Base-by-base conservation (phyloP, 75 land plant genomes). In the Selaginella moellendorffii region DNA sequence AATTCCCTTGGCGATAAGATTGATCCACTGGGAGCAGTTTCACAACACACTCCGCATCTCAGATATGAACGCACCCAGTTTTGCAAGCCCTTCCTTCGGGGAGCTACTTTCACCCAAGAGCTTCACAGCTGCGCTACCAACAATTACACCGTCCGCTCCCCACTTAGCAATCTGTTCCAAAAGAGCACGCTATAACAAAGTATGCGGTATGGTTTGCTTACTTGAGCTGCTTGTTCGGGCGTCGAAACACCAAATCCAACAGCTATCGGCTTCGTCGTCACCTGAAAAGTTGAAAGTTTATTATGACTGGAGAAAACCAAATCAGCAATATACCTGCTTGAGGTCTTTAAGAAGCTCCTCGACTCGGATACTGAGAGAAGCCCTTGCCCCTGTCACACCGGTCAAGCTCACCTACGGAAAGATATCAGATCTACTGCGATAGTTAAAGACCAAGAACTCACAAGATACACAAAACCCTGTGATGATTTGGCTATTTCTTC, bases 401-500 rank as follows among this genome's bases (percentile, higher is more conserved):
- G 85, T 75, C 51, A 88, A 72, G 66, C 96, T 90, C 69, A 90
- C 96, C 96, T 90, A 36, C 10, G 14, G 46, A 36, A 14, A 36
- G 46, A 36, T 5, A 36, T 36, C 46, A 36, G 10, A 36, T 36
- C 5, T 36, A 36, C 14, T 5, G 5, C 5, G 10, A 36, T 1
- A 9, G 18, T 61, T 23, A 24, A 65, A 52, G 17, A 31, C 60
- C 1, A 51, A 28, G 19, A 63, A 70, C 81, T 79, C 73, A 88
- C 97, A 36, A 92, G 86, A 52, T 92, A 92, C 0, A 92, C 72
- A 73, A 92, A 92, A 59, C 97, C 97, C 71, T 88, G 85, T 56
- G 97, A 74, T 69, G 77, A 86, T 63, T 81, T 73, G 63, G 79
- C 90, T 64, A 92, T 92, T 19, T 68, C 72, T 31, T 71, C 68